Base-by-base conservation (phyloP, 2,329 filamentous ascomycete genomes). In the Beauveria brongniartii region DNA sequence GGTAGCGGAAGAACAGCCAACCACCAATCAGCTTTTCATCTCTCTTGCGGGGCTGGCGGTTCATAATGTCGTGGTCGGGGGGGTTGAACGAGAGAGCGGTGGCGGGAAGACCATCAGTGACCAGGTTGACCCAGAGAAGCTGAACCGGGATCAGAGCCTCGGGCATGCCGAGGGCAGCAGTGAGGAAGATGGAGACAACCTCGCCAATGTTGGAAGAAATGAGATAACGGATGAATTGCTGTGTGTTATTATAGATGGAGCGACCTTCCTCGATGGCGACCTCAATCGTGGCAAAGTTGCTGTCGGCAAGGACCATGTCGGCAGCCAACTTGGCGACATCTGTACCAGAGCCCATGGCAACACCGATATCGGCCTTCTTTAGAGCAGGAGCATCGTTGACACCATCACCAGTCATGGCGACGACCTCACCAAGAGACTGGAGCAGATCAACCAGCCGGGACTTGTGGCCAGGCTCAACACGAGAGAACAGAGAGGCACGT, bases 191-290 rank as follows among this genome's bases (percentile, higher is more conserved):
- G 10, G 94, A 97, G 41, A 99, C 94, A 41, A 99, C 94, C 75
- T 99, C 94, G 69, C 94, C 95, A 67, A 99, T 99, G 79, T 99
- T 99, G 65, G 93, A 97, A 9, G 93, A 97, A 74, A 99, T 99
- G 64, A 99, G 84, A 74, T 99, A 99, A 55, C 95, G 91, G 77
- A 99, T 99, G 77, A 99, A 99, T 74, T 99, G 94, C 73, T 99
- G 94, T 6, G 94, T 99, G 82, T 99, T 99, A 87, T 94, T 97
- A 84, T 97, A 99, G 77, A 99, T 99, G 65, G 92, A 92, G 64
- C 94, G 89, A 59, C 94, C 94, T 77, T 99, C 94, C 74, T 99
- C 94, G 65, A 99, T 92, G 55, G 94, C 94, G 61, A 91, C 82
- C 73, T 96, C 91, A 67, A 99, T 99, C 3, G 94, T 99, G 64